phyloP scores from a whole-genome alignment of 1,139 yeast species.

The Pichia sp. region DNA sequence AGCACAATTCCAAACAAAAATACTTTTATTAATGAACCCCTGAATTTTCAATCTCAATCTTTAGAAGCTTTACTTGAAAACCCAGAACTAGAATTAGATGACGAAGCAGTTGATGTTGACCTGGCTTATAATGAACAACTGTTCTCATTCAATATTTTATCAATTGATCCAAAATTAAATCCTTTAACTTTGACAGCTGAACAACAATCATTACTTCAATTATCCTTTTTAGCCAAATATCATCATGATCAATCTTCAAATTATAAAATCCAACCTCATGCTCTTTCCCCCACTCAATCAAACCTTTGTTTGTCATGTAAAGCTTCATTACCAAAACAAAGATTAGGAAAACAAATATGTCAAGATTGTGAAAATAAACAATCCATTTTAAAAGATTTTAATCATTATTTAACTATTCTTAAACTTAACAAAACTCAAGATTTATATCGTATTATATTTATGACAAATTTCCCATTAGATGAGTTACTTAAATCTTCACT shows the following conservation, averaged over 20 bases:
- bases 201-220: slow-evolving; percentile 21
- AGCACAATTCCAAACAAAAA: slow-evolving; percentile 2
- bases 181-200: slow-evolving; percentile 21
- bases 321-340: slow-evolving; percentile 7
- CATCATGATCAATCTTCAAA: slow-evolving; percentile 20
- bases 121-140: slow-evolving; percentile 19
- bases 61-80: slow-evolving; percentile 17
- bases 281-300: slow-evolving; percentile 14
- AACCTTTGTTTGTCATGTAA: slow-evolving; percentile 17
- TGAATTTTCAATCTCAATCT: slow-evolving; percentile 9
- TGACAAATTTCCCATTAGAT: slow-evolving; percentile 19
- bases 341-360: slow-evolving; percentile 22
- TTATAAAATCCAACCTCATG: slow-evolving; percentile 10
- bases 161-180: slow-evolving; percentile 22
- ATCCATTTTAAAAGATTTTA: slow-evolving; percentile 22
- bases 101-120: slow-evolving; percentile 16
- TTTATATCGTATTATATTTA: slow-evolving; percentile 23
- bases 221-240: slow-evolving; percentile 20
- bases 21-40: slow-evolving; percentile 3
- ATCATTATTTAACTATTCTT: slow-evolving; percentile 23
- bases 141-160: slow-evolving; percentile 19
- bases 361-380: slow-evolving; percentile 21
- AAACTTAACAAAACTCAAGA: slow-evolving; percentile 23
- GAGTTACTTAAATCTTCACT: slow-evolving; percentile 21
- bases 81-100: slow-evolving; percentile 14